Base-by-base conservation (phyloP, 805 yeast genomes). In the Pichia heedii region DNA sequence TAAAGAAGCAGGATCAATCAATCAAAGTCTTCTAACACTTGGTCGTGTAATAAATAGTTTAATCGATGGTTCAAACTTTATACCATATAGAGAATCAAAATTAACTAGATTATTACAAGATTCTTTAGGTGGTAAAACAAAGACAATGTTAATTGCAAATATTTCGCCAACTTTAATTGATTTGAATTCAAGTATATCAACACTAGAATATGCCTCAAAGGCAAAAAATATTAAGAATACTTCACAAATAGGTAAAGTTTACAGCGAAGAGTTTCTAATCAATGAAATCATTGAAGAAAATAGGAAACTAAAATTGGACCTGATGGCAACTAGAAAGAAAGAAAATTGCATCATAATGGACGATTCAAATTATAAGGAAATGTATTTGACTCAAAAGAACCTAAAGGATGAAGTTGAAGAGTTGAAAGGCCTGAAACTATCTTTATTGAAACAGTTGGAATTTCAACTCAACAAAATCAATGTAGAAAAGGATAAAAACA, bases 1-100 rank as follows among this genome's bases (percentile, higher is more conserved):
- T 0, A 79, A 87, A 51, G 98, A 90, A 57, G 96, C 97, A 0
- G 97, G 96, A 0, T 77, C 86, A 18, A 89, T 89, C 40, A 90
- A 90, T 61, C 95, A 87, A 61, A 82, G 94, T 60, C 67, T 90
- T 41, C 65, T 90, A 32, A 81, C 96, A 0, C 69, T 90, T 36
- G 97, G 97, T 1, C 70, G 95, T 48, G 97, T 90, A 1, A 89
- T 90, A 19, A 88, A 83, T 58, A 70, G 79, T 1, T 61, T 82
- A 18, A 84, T 78, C 3, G 85, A 79, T 50, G 70, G 71, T 33
- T 68, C 69, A 41, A 68, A 71, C 18, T 95, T 86, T 58, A 77
- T 90, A 26, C 97, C 97, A 0, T 65, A 64, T 40, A 55, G 94
- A 53, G 93, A 84, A 55, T 83, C 90, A 1, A 84, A 84, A 57